A percentile compares a stretch with the other conserved stretches of the same genome.
Conservation (phyloP, 306 rosid genomes). For the Hippophae gyantsensis region DNA sequence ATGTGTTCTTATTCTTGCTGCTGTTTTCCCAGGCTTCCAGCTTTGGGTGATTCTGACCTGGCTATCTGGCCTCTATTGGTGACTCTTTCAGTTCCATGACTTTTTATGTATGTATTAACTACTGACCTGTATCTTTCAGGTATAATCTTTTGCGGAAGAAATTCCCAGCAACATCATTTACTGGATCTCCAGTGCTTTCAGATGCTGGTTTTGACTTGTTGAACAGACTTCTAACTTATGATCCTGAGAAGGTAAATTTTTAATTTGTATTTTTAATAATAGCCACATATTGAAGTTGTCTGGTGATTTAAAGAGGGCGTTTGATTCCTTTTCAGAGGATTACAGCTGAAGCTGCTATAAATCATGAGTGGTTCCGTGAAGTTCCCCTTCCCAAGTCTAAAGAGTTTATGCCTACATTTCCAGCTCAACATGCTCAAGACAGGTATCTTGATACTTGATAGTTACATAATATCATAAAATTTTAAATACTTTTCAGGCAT, state of each 20-base stretch:
- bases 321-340: slow-evolving; percentile 50
- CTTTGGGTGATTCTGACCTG: slow-evolving; percentile 98
- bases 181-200: slow-evolving; percentile 97
- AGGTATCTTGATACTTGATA: slow-evolving; percentile 36
- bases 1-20: slow-evolving; percentile 64
- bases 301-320: slow-evolving; percentile 7
- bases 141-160: slow-evolving; percentile 89
- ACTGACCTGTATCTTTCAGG: slow-evolving; percentile 69
- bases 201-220: slow-evolving; percentile 98
- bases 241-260: slow-evolving; percentile 83
- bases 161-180: slow-evolving; percentile 91
- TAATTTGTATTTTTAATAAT: background rate
- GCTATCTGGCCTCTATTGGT: slow-evolving; percentile 92
- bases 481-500: too few relatives aligned
- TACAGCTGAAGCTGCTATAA: slow-evolving; percentile 84
- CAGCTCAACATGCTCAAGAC: slow-evolving; percentile 99
- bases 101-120: slow-evolving; percentile 44
- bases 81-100: slow-evolving; percentile 45
- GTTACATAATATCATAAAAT: too few relatives aligned
- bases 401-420: slow-evolving; percentile 98
- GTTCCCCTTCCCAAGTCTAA: slow-evolving; percentile 95
- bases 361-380: slow-evolving; percentile 96
- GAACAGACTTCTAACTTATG: slow-evolving; percentile 94
- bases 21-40: slow-evolving; percentile 99
- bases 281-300: slow-evolving; percentile 7